Base-by-base conservation (phyloP, 306 rosid species). In the Quercus suber region DNA sequence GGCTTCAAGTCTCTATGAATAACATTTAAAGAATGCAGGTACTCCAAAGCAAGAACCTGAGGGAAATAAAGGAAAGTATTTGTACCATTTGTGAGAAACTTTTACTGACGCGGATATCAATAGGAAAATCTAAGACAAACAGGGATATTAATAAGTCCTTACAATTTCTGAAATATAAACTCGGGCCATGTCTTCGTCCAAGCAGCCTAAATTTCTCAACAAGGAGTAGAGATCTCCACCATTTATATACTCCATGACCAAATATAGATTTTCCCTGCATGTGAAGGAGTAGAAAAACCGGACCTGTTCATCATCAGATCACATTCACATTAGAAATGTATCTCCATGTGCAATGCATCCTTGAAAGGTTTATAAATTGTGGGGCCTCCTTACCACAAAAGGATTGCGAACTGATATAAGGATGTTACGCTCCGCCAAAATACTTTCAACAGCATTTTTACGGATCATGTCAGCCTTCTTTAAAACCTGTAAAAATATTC, bases 261-360 rank as follows among this genome's bases (percentile, higher is more conserved):
- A 86, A 83, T 96, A 96, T 60, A 96, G 97, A 84, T 91, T 96
- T 79, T 96, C 99, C 85, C 93, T 87, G 89, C 98, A 96, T 25
- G 99, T 96, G 89, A 96, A 96, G 74, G 99, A 96, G 91, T 91
- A 93, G 93, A 89, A 96, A 91, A 96, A 93, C 53, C 98, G 97
- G 76, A 96, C 99, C 99, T 96, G 98, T 71, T 82, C 86, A 89
- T 76, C 84, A 84, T 71, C 57, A 57, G 81, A 80, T 57, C 59
- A 78, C 71, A 77, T 51, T 63, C 31, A 37, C 35, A 78, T 90
- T 56, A 88, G 87, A 78, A 68, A 35, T 71, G 23, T 51, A 51
- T 59, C 75, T 75, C 77, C 76, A 76, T 45, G 53, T 20, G 72
- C 30, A 80, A 70, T 41, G 41, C 79, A 74, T 76, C 79, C 31